These are phyloP conservation scores for Berberis thunbergii DNA, from an alignment of 164 flowering plant genomes.

Conservation along the genomic window DNA sequence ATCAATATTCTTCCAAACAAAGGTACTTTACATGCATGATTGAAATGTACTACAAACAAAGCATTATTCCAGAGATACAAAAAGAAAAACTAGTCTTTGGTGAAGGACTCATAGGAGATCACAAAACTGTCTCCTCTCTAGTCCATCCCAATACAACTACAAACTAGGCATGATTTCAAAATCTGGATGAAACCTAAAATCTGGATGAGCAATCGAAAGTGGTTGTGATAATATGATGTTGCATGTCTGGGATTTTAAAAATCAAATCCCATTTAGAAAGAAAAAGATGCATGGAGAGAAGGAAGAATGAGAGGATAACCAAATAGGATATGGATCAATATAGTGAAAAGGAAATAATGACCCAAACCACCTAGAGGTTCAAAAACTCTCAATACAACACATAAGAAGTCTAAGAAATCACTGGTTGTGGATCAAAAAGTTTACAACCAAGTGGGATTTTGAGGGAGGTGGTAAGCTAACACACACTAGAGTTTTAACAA, in stretches of 20 bases:
- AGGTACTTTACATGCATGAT: not conserved
- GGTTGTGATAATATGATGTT: not conserved
- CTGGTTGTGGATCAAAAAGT: conserved; percentile 14
- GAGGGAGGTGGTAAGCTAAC: not conserved
- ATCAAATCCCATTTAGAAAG: too few relatives aligned
- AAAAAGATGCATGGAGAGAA: too few relatives aligned
- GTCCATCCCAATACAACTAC: not conserved
- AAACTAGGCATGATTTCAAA: not conserved
- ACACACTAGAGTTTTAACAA: not conserved
- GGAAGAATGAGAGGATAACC: too few relatives aligned
- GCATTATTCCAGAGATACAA: not conserved
- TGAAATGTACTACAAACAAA: too few relatives aligned
- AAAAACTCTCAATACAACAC: too few relatives aligned
- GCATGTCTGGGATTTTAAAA: not conserved
- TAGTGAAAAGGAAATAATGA: too few relatives aligned
- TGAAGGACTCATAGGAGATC: conserved; percentile 3
- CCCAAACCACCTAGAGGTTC: too few relatives aligned
- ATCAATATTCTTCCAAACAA: not conserved
- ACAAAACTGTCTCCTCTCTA: conserved; percentile 11
- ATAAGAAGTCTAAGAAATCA: conserved; percentile 4
- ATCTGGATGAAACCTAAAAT: not conserved
- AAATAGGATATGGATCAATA: too few relatives aligned
- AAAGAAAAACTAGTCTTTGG: not conserved
- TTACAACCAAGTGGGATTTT: conserved; percentile 13
- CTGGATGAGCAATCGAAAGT: too few relatives aligned